Conservation (phyloP, 148 eudicot species). For the Nepenthes mirabilis region DNA sequence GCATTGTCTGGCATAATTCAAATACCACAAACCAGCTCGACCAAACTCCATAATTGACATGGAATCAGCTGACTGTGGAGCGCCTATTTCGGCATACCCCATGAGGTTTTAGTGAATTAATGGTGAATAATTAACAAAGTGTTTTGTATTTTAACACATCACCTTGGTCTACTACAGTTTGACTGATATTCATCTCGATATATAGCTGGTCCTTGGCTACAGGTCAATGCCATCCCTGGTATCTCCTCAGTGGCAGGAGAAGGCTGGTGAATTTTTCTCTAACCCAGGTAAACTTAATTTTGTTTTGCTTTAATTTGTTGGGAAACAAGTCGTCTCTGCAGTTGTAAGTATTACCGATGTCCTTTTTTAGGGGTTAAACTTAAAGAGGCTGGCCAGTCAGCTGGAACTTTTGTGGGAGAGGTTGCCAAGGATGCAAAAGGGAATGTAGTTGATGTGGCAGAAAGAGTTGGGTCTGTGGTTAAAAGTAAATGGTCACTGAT, state of each 20-base stretch:
- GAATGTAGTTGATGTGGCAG: conserved; percentile 72
- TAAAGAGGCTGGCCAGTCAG: conserved; percentile 83
- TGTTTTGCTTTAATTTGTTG: not conserved
- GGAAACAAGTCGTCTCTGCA: conserved; percentile 1
- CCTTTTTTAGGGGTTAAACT: conserved; percentile 65
- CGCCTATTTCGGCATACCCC: no score
- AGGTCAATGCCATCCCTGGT: conserved; percentile 40
- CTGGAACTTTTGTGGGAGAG: conserved; percentile 66
- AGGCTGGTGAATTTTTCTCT: conserved; percentile 76
- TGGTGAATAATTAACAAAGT: no score
- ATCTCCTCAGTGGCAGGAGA: conserved; percentile 97
- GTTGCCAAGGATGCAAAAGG: conserved; percentile 93
- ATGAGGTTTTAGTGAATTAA: no score
- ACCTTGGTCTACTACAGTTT: no score
- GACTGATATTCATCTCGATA: no score
- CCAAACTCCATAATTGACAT: no score
- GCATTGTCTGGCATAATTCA: no score
- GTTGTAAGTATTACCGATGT: not conserved
- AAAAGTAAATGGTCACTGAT: conserved; percentile 88
- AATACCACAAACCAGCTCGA: no score
- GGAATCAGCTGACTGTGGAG: no score
- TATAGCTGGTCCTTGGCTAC: no score
- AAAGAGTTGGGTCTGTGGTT: conserved; percentile 63
- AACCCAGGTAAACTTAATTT: conserved; percentile 46
- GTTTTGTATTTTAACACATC: no score